Base-by-base conservation (phyloP, 2,329 filamentous ascomycete genomes). In the Lecanoromycetidae sp. region DNA sequence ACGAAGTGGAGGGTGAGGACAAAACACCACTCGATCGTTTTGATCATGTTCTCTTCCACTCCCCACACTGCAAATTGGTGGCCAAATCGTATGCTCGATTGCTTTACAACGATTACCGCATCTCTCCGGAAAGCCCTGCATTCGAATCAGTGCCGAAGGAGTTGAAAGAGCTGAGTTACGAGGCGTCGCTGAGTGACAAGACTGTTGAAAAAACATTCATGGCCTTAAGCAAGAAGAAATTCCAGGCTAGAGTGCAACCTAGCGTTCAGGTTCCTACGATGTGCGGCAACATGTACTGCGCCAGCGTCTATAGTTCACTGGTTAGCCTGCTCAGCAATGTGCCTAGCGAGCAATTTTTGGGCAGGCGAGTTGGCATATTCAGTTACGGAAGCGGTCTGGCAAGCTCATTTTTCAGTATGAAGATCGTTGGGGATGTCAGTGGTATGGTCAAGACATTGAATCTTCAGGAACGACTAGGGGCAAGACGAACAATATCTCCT, bases 141-240 rank as follows among this genome's bases (percentile, higher is more conserved):
- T 91, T 90, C 60, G 76, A 76, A 51, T 82, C 87, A 55, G 82
- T 90, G 30, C 76, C 85, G 44, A 74, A 80, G 34, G 84, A 88
- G 66, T 69, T 90, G 52, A 78, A 80, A 54, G 82, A 86, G 58
- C 74, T 91, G 67, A 80, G 84, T 61, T 90, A 90, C 66, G 71
- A 81, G 60, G 79, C 81, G 67, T 90, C 85, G 3, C 67, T 91
- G 57, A 79, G 77, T 52, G 85, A 91, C 72, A 88, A 87, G 74
- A 75, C 72, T 44, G 76, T 91, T 32, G 85, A 91, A 74, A 91
- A 90, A 78, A 82, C 81, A 53, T 91, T 91, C 66, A 85, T 91
- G 81, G 72, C 63, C 49, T 72, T 90, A 57, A 81, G 82, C 64
- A 90, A 91, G 78, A 88, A 88, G 75, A 77, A 77, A 57, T 90